These are phyloP conservation scores for Thuidium tamariscinum DNA, from an alignment of 225 moss, liverwort and hornwort species.

Conservation along the genomic window DNA sequence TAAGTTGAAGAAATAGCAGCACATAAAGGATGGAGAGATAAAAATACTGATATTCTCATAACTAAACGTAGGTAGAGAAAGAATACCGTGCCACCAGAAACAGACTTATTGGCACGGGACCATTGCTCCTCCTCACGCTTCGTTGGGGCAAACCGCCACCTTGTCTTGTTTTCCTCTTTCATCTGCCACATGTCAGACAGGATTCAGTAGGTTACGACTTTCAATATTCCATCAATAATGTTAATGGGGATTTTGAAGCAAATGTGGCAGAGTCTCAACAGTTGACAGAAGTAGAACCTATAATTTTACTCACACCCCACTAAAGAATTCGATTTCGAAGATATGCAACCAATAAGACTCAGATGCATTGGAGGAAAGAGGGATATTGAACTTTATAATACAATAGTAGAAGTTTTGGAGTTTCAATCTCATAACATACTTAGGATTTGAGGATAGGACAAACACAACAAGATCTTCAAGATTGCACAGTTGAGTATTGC, in stretches of 20 bases:
- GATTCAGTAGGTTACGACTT: neutral
- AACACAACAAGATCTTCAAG: neutral
- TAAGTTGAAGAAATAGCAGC: neutral
- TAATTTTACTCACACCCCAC: neutral
- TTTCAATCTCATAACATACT: neutral
- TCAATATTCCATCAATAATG: neutral
- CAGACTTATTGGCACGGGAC: constrained; percentile 68
- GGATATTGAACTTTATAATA: neutral
- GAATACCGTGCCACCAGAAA: constrained; percentile 60
- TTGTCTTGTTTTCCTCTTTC: constrained; percentile 28
- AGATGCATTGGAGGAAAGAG: neutral
- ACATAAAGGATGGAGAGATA: neutral
- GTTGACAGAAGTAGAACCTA: neutral
- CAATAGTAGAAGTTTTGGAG: no score
- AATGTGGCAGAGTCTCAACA: neutral
- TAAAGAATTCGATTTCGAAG: neutral
- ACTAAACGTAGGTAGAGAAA: neutral
- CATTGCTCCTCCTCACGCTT: constrained; percentile 72
- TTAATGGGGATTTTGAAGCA: neutral
- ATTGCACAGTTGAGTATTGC: neutral
- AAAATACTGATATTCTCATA: neutral
- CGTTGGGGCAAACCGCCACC: constrained; percentile 50
- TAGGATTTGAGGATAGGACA: neutral
- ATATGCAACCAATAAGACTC: neutral
- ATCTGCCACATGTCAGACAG: constrained; percentile 1